Base-by-base conservation (phyloP, 2,329 filamentous ascomycete genomes). In the Fusarium hainanense region DNA sequence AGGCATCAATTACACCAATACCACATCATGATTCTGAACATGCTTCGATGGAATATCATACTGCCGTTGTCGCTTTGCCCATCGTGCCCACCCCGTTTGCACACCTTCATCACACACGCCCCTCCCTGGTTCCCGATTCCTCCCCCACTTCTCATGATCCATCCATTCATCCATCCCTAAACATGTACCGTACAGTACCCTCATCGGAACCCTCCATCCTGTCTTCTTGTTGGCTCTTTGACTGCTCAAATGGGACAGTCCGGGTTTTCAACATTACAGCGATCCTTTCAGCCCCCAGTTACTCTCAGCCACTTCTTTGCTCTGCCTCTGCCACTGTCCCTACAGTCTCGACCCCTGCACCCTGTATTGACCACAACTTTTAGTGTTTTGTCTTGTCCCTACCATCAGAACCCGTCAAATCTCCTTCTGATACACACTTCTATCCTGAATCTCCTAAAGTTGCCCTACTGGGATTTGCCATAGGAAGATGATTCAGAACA, bases 391-490 rank as follows among this genome's bases (percentile, higher is more conserved):
- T 52, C 42, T 56, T 46, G 28, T 67, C 55, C 49, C 34, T 56
- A 66, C 54, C 44, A 65, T 58, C 55, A 55, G 49, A 70, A 73
- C 70, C 69, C 71, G 71, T 73, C 72, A 68, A 69, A 73, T 81
- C 79, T 80, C 77, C 78, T 70, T 80, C 79, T 82, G 81, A 82
- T 81, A 82, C 81, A 81, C 79, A 78, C 80, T 72, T 75, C 54
- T 63, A 55, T 66, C 54, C 60, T 55, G 56, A 55, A 62, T 44
- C 47, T 70, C 59, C 50, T 44, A 70, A 59, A 52, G 66, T 58
- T 59, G 40, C 58, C 47, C 51, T 68, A 43, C 44, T 55, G 41
- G 54, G 21, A 44, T 43, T 70, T 64, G 50, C 61, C 66, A 66
- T 81, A 82, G 81, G 80, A 73, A 81, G 81, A 82, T 82, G 80